A percentile compares a stretch with the other conserved stretches of the same genome.
Conservation (phyloP, 1,284 basidiomycete genomes). For the Schizopora paradoxa region DNA sequence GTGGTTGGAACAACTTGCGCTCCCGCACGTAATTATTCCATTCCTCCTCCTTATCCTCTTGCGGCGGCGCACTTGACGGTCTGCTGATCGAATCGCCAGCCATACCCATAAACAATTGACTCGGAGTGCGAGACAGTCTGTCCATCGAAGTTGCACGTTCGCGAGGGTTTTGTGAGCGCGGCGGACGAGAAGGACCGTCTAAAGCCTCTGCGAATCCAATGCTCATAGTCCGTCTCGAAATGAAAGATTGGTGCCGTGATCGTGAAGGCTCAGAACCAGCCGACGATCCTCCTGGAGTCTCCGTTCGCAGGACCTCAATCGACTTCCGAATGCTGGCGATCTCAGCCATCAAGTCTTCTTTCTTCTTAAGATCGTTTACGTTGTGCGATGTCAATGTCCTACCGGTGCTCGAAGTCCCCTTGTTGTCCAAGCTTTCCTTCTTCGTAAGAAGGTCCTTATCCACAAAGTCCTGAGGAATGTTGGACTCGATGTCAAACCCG, state of each 20-base stretch:
- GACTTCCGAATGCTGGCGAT: constrained; percentile 74
- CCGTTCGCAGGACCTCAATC: constrained; percentile 65
- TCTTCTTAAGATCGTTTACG: constrained; percentile 55
- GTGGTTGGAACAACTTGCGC: constrained; percentile 73
- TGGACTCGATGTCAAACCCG: constrained; percentile 62
- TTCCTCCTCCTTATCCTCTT: constrained; percentile 42
- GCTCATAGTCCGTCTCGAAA: constrained; percentile 61
- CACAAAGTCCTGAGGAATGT: constrained; percentile 67
- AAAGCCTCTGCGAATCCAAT: constrained; percentile 51
- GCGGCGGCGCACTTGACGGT: constrained; percentile 65
- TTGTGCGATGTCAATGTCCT: constrained; percentile 39
- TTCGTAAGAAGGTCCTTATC: constrained; percentile 33
- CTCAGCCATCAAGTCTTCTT: constrained; percentile 65
- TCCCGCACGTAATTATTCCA: constrained; percentile 80
- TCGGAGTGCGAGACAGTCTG: constrained; percentile 37
- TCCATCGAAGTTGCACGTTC: constrained; percentile 67
- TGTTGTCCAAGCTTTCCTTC: constrained; percentile 15
- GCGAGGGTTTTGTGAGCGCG: constrained; percentile 60
- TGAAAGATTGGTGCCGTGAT: constrained; percentile 63
- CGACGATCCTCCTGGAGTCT: constrained; percentile 53
- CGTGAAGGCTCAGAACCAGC: constrained; percentile 40
- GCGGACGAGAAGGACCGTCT: constrained; percentile 51
- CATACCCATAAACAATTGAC: constrained; percentile 21
- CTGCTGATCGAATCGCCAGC: constrained; percentile 52
- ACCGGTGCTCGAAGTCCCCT: constrained; percentile 20